phyloP scores from a whole-genome alignment of 768 basidiomycete species.

The Fistulinella prunicolor region DNA sequence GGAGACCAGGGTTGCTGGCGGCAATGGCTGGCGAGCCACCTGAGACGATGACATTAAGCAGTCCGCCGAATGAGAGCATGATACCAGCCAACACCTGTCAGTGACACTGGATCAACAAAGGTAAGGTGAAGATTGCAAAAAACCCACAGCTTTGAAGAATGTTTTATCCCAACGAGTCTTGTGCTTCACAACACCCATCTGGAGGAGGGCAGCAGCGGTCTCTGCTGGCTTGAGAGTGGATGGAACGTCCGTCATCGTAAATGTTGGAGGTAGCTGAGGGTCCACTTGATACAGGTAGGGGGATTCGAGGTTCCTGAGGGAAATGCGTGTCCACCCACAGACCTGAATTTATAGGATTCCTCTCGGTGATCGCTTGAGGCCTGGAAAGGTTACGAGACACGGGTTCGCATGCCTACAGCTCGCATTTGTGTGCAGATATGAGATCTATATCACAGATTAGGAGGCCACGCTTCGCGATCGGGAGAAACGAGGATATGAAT shows the following conservation, averaged over 20 bases:
- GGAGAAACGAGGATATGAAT: too few species aligned
- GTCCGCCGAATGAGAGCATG: constrained; percentile 73
- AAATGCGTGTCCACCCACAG: neutral
- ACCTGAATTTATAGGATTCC: constrained; percentile 19
- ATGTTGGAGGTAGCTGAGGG: too few species aligned
- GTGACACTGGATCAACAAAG: neutral
- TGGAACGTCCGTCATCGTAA: constrained; percentile 26
- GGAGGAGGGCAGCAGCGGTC: constrained; percentile 56
- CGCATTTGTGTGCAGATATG: too few species aligned
- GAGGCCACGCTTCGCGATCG: too few species aligned
- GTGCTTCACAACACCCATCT: constrained; percentile 60
- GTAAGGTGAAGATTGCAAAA: neutral
- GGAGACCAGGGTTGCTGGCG: constrained; percentile 58
- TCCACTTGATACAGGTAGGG: too few species aligned
- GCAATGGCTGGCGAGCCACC: constrained; percentile 56
- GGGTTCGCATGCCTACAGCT: neutral
- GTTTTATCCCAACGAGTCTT: constrained; percentile 55
- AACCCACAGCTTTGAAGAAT: constrained; percentile 69
- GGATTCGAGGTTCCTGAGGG: neutral
- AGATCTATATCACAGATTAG: too few species aligned
- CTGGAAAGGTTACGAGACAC: constrained; percentile 11
- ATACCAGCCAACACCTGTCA: constrained; percentile 61
- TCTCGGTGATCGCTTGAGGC: neutral
- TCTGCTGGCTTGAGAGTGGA: constrained; percentile 57
- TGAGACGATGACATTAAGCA: constrained; percentile 56